A percentile compares a stretch with the other conserved stretches of the same genome.
phyloP scores from a whole-genome alignment of 2,329 filamentous ascomycete genomes.

The Drechslera avenae region DNA sequence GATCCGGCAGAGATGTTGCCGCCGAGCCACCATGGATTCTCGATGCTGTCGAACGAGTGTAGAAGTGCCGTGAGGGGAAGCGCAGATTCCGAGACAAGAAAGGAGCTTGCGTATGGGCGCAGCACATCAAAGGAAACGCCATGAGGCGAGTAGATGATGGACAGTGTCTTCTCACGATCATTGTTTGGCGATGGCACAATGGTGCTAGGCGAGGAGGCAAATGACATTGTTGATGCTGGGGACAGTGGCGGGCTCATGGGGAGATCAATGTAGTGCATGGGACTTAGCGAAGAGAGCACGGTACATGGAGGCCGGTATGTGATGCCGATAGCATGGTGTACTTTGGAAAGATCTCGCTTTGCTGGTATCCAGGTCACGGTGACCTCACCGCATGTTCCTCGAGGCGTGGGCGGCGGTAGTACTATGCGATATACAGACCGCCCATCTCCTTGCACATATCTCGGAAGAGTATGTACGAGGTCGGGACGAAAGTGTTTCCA shows the following conservation, averaged over 20 bases:
- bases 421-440: conserved; percentile 55
- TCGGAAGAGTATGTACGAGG: conserved; percentile 50
- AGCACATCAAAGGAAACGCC: conserved; percentile 63
- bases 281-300: conserved; percentile 38
- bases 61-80: conserved; percentile 68
- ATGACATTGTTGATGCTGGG: conserved; percentile 40
- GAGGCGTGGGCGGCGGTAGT: conserved; percentile 59
- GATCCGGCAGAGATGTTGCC: conserved; percentile 63
- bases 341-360: conserved; percentile 62
- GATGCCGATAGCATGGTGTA: conserved; percentile 72
- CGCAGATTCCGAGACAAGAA: conserved; percentile 62
- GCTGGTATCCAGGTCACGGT: conserved; percentile 70
- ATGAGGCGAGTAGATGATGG: conserved; percentile 68
- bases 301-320: conserved; percentile 68
- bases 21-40: conserved; percentile 66
- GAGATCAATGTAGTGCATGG: conserved; percentile 46
- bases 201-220: conserved; percentile 41
- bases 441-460: conserved; percentile 49
- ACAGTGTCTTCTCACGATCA: conserved; percentile 56
- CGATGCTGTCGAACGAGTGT: conserved; percentile 66
- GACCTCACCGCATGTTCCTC: conserved; percentile 67
- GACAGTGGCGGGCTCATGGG: conserved; percentile 45
- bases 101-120: conserved; percentile 60
- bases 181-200: conserved; percentile 41
- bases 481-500: conserved; percentile 71